phyloP scores from a whole-genome alignment of 1,284 basidiomycete species.

The Inonotus obliquus region DNA sequence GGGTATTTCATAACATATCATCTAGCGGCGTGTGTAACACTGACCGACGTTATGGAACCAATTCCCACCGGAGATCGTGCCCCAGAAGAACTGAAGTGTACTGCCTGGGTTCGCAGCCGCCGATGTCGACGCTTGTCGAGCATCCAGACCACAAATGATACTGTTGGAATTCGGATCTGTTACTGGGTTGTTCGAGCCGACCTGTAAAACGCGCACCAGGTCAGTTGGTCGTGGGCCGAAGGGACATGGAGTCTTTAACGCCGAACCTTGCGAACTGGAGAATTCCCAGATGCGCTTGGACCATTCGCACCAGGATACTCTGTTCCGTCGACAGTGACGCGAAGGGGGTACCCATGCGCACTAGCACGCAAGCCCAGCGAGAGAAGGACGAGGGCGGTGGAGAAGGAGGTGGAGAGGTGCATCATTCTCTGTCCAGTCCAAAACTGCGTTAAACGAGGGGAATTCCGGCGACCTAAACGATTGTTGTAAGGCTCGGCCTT shows the following conservation, averaged over 20 bases:
- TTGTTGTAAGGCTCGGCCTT: slow-evolving; percentile 5
- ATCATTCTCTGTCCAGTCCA: slow-evolving; percentile 4
- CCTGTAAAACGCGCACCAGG: not conserved
- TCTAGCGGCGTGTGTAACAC: not conserved
- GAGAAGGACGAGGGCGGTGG: slow-evolving; percentile 1
- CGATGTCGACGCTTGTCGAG: not conserved
- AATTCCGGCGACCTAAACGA: not conserved
- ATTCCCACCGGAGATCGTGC: slow-evolving; percentile 2
- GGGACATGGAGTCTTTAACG: not conserved
- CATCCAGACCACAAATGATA: slow-evolving; percentile 11
- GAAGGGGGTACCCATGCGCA: slow-evolving; percentile 5
- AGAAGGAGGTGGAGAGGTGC: not conserved
- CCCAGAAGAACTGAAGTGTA: slow-evolving; percentile 9
- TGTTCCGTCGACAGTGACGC: slow-evolving; percentile 11
- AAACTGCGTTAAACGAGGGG: not conserved
- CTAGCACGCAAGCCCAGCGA: slow-evolving; percentile 3
- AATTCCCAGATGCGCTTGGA: slow-evolving; percentile 1
- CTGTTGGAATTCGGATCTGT: slow-evolving; percentile 11
- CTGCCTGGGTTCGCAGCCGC: slow-evolving; percentile 14
- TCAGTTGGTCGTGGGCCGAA: not conserved
- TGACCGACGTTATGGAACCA: slow-evolving; percentile 16
- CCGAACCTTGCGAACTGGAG: slow-evolving; percentile 12
- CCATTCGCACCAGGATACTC: slow-evolving; percentile 14
- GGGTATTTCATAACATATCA: not conserved
- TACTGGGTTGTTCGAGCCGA: slow-evolving; percentile 11